Evolutionary conservation across 768 basidiomycete genomes (phyloP), one percentile per base, ranked within the genome.

Genomic region (Mrakia gelida): DNA sequence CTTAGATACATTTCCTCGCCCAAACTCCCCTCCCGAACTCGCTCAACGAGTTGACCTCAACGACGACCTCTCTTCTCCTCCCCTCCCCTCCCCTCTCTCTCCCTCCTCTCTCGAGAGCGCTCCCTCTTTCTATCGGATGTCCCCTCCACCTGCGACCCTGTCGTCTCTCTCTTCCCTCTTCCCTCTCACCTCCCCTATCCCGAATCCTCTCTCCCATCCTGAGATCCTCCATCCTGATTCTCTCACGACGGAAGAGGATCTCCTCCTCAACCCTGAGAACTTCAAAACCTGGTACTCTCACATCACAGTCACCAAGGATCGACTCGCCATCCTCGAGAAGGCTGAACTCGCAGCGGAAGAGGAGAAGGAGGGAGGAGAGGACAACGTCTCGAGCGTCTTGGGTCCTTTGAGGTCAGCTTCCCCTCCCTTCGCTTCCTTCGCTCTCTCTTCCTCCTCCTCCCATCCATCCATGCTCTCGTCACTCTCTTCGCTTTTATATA

Each of bases 271-370:
- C 84, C 93, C 94, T 15, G 88, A 89, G 52, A 96, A 94, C 49
- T 94, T 96, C 84, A 89, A 93, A 56, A 90, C 92, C 82, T 98
- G 97, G 97, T 92, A 94, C 89, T 86, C 90, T 2, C 92, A 94
- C 80, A 91, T 98, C 81, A 88, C 89, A 80, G 87, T 89, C 54
- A 88, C 92, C 67, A 89, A 89, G 82, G 93, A 95, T 80, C 87
- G 88, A 23, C 89, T 89, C 81, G 83, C 84, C 67, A 83, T 88
- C 77, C 32, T 79, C 72, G 71, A 80, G 52, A 67, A 77, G 78
- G 61, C 80, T 43, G 70, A 89, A 80, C 92, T 90, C 83, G 85
- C 86, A 6, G 90, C 83, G 6, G 83, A 83, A 70, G 83, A 82
- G 13, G 77, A 75, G 7, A 32, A 62, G 18, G 62, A 75, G 10